Base-by-base conservation (phyloP, 2,329 filamentous ascomycete species). In the Alternaria burnsii region DNA sequence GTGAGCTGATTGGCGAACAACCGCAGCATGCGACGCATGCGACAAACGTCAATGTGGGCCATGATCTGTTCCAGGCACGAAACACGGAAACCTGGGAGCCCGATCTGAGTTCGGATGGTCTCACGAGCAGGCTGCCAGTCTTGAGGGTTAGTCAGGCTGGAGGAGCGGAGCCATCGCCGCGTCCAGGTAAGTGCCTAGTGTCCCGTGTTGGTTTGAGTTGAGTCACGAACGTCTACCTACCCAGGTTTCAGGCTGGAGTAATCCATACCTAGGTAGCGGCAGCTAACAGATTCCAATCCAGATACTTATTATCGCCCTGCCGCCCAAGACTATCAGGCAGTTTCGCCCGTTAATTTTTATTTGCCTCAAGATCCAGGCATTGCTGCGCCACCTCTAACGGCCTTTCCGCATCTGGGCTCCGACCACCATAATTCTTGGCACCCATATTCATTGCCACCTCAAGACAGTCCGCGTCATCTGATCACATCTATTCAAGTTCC, bases 391-490 rank as follows among this genome's bases (percentile, higher is more conserved):
- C 61, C 46, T 50, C 20, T 76, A 54, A 71, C 70, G 46, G 72
- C 66, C 59, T 76, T 71, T 69, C 56, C 73, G 34, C 72, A 73
- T 59, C 68, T 74, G 63, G 69, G 72, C 63, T 55, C 65, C 58
- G 47, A 66, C 50, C 63, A 59, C 63, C 61, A 68, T 58, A 58
- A 66, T 42, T 24, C 73, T 74, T 76, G 74, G 74, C 71, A 69
- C 61, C 61, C 66, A n/a, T 41, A 56, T 55, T 34, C 60, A 57
- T 70, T 53, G 58, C 54, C 58, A 58, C 48, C 63, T 74, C 74
- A 66, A 43, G 51, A 71, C 52, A 61, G 68, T 68, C 63, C 69
- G 65, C 68, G 73, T 78, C 76, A 77, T 76, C 73, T 76, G 70
- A 71, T 71, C 65, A 65, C 65, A 41, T 53, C 58, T 61, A 44